Evolutionary conservation across 2,329 filamentous ascomycete species (phyloP).

Genomic region (Gnomoniopsis sp.): DNA sequence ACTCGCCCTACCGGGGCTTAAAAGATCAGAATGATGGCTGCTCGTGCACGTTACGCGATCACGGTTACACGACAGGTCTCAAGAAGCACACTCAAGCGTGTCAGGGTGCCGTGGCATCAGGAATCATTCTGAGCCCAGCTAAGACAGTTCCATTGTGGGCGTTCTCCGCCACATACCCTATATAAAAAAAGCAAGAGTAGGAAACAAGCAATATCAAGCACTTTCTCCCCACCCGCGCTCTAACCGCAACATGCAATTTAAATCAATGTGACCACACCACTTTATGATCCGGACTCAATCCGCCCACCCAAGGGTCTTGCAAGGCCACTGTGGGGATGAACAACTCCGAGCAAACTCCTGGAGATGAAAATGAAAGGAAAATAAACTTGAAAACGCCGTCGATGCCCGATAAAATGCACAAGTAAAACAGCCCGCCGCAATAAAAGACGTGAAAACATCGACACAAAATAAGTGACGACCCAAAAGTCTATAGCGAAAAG

Average conservation of each 20-base stretch:
- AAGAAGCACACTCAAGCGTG: background rate
- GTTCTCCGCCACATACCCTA: background rate
- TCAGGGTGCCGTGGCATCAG: slow-evolving; percentile 1
- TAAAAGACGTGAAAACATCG: background rate
- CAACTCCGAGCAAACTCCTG: background rate
- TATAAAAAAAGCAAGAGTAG: background rate
- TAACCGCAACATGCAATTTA: background rate
- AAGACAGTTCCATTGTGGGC: background rate
- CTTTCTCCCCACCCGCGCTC: background rate
- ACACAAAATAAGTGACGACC: too few relatives aligned
- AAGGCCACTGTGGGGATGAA: background rate
- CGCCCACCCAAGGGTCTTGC: background rate
- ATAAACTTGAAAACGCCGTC: background rate
- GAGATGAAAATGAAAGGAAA: background rate
- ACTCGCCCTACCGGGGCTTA: too few relatives aligned
- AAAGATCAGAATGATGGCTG: background rate
- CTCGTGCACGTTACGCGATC: background rate
- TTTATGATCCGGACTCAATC: background rate
- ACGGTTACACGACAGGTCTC: background rate
- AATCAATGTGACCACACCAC: background rate
- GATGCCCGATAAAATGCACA: background rate
- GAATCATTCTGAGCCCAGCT: background rate
- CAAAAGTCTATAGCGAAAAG: background rate
- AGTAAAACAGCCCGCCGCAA: background rate
- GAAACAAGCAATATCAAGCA: background rate